phyloP scores from a whole-genome alignment of 2,329 filamentous ascomycete genomes.

The Exophiala bonariae region DNA sequence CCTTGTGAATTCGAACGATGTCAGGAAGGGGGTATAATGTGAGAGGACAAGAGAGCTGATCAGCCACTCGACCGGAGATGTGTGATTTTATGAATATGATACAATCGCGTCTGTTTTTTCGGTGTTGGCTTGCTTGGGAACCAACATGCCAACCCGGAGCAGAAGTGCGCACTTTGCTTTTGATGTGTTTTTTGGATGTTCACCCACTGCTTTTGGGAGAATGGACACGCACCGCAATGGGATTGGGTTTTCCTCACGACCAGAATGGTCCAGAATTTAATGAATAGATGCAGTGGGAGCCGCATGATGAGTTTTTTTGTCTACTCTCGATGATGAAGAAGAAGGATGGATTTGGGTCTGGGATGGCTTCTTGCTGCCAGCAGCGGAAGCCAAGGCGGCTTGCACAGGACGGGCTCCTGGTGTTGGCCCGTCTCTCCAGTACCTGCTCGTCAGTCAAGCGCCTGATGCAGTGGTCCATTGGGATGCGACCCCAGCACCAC shows the following conservation, averaged over 20 bases:
- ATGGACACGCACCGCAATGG: too few relatives aligned
- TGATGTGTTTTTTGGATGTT: constrained; percentile 7
- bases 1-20: constrained; percentile 4
- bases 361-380: too few relatives aligned
- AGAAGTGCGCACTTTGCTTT: constrained; percentile 33
- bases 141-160: constrained; percentile 22
- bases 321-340: background rate
- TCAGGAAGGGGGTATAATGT: constrained; percentile 11
- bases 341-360: too few relatives aligned
- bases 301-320: too few relatives aligned
- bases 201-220: background rate
- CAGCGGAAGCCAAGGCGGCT: too few relatives aligned
- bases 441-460: too few relatives aligned
- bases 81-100: constrained; percentile 28
- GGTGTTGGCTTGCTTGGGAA: constrained; percentile 9
- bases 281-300: constrained; percentile 5
- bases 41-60: constrained; percentile 2
- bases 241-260: too few relatives aligned
- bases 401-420: too few relatives aligned
- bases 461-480: too few relatives aligned
- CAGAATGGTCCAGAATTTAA: background rate
- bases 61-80: constrained; percentile 7
- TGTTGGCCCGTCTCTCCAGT: too few relatives aligned
- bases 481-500: too few relatives aligned
- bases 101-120: constrained; percentile 31